Base-by-base conservation (phyloP, 306 rosid species). In the Sphenostylis stenocarpa region DNA sequence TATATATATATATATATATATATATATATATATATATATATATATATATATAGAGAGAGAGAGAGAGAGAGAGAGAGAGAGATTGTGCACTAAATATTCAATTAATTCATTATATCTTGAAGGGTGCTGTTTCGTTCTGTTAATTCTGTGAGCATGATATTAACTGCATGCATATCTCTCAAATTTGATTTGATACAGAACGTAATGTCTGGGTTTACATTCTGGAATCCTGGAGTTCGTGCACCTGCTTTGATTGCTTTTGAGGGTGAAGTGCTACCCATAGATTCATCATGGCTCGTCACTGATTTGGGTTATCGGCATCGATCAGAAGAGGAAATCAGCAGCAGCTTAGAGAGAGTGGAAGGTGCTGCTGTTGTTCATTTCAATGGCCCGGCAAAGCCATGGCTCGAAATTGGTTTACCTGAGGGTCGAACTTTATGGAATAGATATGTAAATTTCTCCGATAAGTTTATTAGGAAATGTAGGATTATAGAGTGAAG, bases 361-460 rank as follows among this genome's bases (percentile, higher is more conserved):
- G 83, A 87, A 76, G 88, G 83, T 63, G 90, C 96, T 56, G 84
- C 90, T 15, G 88, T 88, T 16, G 63, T 90, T 72, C 97, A 92
- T 74, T 92, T 92, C 90, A 92, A 86, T 62, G 97, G 97, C 77
- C 97, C 97, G 4, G 96, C 93, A 19, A 92, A 92, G 90, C 97
- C 97, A 5, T 92, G 97, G 97, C 96, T 92, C 8, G 91, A 90
- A 82, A 92, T 90, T 60, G 92, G 96, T 33, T 73, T 77, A 64
- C 93, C 97, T 13, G 87, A 86, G 84, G 89, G 83, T 80, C 90
- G 91, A 23, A 83, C 76, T 73, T 82, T 92, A 57, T 92, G 97
- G 97, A 88, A 63, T 43, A 86, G 81, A 77, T 85, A 92, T 80
- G 91, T 92, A 76, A 88, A 86, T 80, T 77, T 48, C 49, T 88